Conservation (phyloP, 768 basidiomycete genomes). For the Astraeus odoratus region DNA sequence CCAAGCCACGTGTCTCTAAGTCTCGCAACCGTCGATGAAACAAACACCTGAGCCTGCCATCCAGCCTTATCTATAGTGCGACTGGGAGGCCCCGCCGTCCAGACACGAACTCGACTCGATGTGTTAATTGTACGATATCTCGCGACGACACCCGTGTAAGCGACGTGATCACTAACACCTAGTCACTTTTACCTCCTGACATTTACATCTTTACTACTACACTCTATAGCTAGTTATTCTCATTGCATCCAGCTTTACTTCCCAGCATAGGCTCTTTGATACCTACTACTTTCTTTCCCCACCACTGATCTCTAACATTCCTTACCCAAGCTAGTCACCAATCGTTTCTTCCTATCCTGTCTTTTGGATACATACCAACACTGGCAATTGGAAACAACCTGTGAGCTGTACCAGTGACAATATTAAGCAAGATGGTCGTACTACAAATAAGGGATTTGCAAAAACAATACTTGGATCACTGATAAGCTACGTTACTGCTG, state of each 20-base stretch:
- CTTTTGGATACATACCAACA: not conserved
- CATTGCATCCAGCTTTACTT: not conserved
- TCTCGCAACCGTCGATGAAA: conserved; percentile 45
- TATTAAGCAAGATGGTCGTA: not conserved
- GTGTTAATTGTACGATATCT: not conserved
- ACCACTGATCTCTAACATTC: not conserved
- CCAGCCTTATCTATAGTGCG: not conserved
- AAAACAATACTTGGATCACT: not conserved
- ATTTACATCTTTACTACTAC: not conserved
- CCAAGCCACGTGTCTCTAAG: conserved; percentile 43
- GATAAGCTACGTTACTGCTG: not conserved
- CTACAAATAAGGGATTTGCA: not conserved
- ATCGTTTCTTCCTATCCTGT: not conserved
- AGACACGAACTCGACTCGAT: not conserved
- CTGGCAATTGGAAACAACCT: too few species aligned
- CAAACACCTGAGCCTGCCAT: not conserved
- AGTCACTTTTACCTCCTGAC: not conserved
- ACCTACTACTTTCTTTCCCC: conserved; percentile 1
- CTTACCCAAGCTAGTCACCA: too few species aligned
- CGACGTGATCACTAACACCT: not conserved
- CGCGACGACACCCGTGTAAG: not conserved
- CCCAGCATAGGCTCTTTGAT: not conserved
- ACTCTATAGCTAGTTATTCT: conserved; percentile 1
- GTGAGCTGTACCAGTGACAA: not conserved
- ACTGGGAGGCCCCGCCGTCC: too few species aligned